Base-by-base conservation (phyloP, 164 flowering plant genomes). In the Amborella trichopoda region DNA sequence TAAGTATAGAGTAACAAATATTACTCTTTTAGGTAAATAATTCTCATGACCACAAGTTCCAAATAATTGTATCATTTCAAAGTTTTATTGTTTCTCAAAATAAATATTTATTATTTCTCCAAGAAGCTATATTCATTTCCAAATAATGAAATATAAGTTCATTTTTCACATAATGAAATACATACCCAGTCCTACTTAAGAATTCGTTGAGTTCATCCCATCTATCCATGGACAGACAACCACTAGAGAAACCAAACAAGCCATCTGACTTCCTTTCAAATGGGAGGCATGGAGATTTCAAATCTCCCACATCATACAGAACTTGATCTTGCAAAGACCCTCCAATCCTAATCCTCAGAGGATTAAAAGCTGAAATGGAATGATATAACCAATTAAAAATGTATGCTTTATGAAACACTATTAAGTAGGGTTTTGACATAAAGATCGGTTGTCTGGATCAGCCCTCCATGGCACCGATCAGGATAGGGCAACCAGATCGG, bases 151-250 rank as follows among this genome's bases (percentile, higher is more conserved):
- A 38, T 5, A 26, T 46, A 16, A 1, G 4, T 9, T 23, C 14
- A 16, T 19, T 17, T n/a, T n/a, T 33, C 3, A 33, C 37, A 13
- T 25, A 23, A 23, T 21, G 22, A 23, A 6, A 49, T 26, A 46
- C 44, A 14, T 72, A 82, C 93, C 84, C 75, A 9, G 83, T 73
- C 54, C 42, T 52, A 2, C 33, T 61, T 65, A 82, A 77, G 2
- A 80, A 71, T 38, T 37, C 40, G 59, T 82, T 77, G 18, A 82
- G 63, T 33, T 70, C 75, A 60, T 80, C 87, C 93, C 93, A 82
- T 34, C 93, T 70, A 2, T 52, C 36, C 80, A 73, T 64, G 28
- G 9, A 58, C 25, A 82, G 66, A 55, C 87, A 82, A 50, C 87
- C 93, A 20, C 54, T 57, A 2, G 84, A 71, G 57, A 67, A 82